Evolutionary conservation across 306 rosid species (phyloP).

Genomic region (Corylus heterophylla): DNA sequence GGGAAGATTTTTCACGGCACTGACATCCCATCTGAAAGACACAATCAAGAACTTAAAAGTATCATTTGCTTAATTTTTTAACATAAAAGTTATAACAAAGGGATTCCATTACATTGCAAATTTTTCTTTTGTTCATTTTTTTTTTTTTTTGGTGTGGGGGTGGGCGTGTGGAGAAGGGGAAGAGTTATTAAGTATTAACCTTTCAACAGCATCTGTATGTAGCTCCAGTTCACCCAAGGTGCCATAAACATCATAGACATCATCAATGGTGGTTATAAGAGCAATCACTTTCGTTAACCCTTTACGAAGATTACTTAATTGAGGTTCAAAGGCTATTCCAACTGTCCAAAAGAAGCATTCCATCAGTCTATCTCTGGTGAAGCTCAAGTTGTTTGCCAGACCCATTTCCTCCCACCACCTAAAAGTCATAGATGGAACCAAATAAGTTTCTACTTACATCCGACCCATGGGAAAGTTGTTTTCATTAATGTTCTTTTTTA

Average conservation of each 20-base stretch:
- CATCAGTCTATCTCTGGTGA: constrained; percentile 52
- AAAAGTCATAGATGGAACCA: not conserved
- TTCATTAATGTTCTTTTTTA: no score
- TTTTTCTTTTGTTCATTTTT: no score
- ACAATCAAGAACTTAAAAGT: not conserved
- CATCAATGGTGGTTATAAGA: constrained; percentile 46
- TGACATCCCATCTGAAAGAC: constrained; percentile 55
- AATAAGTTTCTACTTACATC: no score
- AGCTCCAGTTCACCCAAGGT: constrained; percentile 49
- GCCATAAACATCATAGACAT: constrained; percentile 59
- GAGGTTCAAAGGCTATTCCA: constrained; percentile 53
- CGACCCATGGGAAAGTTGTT: no score
- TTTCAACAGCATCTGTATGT: constrained; percentile 49
- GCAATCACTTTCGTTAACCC: constrained; percentile 47
- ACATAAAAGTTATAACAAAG: no score
- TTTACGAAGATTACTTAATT: constrained; percentile 33
- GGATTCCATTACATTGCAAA: no score
- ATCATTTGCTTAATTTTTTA: no score
- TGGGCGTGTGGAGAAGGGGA: no score
- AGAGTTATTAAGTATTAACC: constrained; percentile 26
- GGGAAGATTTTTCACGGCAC: constrained; percentile 36
- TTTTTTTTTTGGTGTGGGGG: no score
- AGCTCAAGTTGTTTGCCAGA: constrained; percentile 45
- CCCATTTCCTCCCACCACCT: constrained; percentile 63
- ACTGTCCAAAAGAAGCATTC: constrained; percentile 56